Base-by-base conservation (phyloP, 169 alveolate genomes). In the Plasmodium reichenowi region DNA sequence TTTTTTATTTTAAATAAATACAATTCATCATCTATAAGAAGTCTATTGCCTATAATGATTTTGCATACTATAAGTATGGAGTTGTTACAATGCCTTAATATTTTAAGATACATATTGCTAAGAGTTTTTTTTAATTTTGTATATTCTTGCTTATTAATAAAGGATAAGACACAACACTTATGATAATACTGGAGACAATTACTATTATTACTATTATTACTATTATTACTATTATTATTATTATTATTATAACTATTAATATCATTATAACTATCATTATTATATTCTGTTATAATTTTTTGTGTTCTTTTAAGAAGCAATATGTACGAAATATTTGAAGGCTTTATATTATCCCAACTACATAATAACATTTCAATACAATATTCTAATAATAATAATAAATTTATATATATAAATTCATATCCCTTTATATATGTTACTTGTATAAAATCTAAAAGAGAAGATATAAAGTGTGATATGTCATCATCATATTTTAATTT, bases 1-100 rank as follows among this genome's bases (percentile, higher is more conserved):
- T 58, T 67, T 26, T 58, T 5, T 1, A 26, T 58, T 68, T 80
- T 80, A 10, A 80, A 80, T 20, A 80, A 29, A 12, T 32, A 26
- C 62, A 17, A 17, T 58, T 80, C 90, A 60, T 80, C 85, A 32
- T 67, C 68, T 32, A 68, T 6, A n/a, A 56, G 68, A 58, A 80
- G 13, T 15, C 90, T 9, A 58, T 80, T 80, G 24, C 90, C 90
- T 32, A 80, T 80, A 0, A 80, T 45, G 1, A 80, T 80, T 80
- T 80, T 80, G 48, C 90, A 80, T 3, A 32, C 67, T 9, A 80
- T 15, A 4, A 80, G 10, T 29, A 80, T 80, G 32, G 72, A 80
- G 17, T 54, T 80, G n/a, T 67, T 63, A 56, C 90, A 80, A 29
- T 17, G 56, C 1, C 10, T 54, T 17, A 80, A 45, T 15, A 80